phyloP scores from a whole-genome alignment of 202 grass and related monocot genomes.

The Cymbopogon flexuosus region DNA sequence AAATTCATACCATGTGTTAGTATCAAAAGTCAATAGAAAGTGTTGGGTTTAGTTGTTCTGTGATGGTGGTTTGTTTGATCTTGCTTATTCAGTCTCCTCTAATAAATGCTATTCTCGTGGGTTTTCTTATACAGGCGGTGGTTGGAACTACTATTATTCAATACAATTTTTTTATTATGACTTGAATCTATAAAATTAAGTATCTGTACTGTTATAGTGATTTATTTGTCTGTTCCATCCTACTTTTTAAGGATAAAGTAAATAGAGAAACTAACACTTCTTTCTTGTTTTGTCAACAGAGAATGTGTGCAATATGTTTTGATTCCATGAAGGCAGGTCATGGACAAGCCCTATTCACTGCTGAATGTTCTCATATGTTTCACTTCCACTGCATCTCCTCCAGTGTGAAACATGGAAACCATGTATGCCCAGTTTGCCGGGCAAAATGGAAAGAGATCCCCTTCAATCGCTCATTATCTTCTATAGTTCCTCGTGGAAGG shows the following conservation, averaged over 20 bases:
- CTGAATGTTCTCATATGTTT: constrained; percentile 93
- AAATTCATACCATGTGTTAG: neutral
- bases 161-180: neutral
- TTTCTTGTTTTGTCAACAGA: constrained; percentile 47
- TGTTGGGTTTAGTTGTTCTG: neutral
- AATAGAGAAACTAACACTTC: constrained; percentile 15
- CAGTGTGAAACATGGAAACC: constrained; percentile 82
- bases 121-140: neutral
- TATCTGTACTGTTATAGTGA: neutral
- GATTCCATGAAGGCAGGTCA: constrained; percentile 72
- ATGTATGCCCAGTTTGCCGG: constrained; percentile 83
- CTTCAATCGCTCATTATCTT: constrained; percentile 50
- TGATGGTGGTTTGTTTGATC: neutral
- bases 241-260: neutral
- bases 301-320: constrained; percentile 80
- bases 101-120: neutral
- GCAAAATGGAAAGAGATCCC: constrained; percentile 91
- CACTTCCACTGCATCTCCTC: constrained; percentile 98
- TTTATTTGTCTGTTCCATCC: neutral
- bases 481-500: constrained; percentile 49
- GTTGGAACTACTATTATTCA: no score
- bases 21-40: neutral
- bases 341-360: constrained; percentile 86
- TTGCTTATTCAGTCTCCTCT: constrained; percentile 10
- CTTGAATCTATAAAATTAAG: neutral